Conservation (phyloP, 306 rosid genomes). For the Gleditsia sinensis region DNA sequence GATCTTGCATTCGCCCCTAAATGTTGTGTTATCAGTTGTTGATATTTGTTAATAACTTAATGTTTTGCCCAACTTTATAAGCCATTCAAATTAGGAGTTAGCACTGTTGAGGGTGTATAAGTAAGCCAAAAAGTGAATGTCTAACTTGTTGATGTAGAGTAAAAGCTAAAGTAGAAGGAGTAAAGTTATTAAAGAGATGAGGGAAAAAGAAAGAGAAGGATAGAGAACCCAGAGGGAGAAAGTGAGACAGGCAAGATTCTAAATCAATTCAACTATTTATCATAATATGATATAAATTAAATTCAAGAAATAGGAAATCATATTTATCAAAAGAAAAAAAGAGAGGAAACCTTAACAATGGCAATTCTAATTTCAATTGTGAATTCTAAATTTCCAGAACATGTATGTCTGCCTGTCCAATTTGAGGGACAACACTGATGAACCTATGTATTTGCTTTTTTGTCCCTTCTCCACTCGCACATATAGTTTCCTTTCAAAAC, state of each 20-base stretch:
- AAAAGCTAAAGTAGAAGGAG: too few relatives aligned
- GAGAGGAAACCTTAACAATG: too few relatives aligned
- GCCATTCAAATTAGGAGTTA: neutral
- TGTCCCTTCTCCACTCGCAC: too few relatives aligned
- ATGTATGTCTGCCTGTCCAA: neutral
- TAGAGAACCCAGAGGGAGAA: neutral
- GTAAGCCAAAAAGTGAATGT: neutral
- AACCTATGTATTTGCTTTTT: too few relatives aligned
- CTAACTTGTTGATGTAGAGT: neutral
- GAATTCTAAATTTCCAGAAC: neutral
- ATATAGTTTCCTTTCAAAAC: too few relatives aligned
- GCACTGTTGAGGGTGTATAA: conserved; percentile 2
- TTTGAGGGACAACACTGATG: too few relatives aligned
- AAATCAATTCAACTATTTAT: neutral
- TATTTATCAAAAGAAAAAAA: too few relatives aligned
- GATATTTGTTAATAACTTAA: too few relatives aligned
- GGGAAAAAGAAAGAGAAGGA: neutral
- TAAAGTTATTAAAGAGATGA: too few relatives aligned
- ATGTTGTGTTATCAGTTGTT: conserved; percentile 10
- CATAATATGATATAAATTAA: neutral
- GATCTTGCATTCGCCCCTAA: neutral
- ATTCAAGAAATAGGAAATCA: neutral
- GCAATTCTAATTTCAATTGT: too few relatives aligned
- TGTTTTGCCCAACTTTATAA: neutral
- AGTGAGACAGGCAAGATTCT: neutral